Conservation (phyloP, 1,284 basidiomycete genomes). For the Gastroboletus turbinatus region DNA sequence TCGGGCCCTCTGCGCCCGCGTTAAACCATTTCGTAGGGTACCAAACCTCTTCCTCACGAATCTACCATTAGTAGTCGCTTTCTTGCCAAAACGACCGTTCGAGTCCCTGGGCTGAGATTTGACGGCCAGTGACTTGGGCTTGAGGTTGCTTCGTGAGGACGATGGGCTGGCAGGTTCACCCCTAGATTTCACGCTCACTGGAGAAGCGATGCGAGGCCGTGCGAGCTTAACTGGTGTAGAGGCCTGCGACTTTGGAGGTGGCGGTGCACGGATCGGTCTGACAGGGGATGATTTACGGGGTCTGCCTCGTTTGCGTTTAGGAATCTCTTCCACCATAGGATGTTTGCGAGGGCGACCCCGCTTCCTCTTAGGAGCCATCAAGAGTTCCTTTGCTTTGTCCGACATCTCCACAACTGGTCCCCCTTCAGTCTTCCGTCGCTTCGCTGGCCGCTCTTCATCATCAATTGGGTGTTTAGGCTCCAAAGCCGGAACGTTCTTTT, state of each 20-base stretch:
- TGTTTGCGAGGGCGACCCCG: conserved; percentile 39
- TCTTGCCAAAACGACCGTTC: conserved; percentile 53
- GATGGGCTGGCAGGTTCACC: conserved; percentile 28
- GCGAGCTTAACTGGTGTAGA: conserved; percentile 15
- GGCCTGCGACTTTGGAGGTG: conserved; percentile 11
- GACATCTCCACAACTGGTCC: conserved; percentile 37
- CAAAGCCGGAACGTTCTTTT: conserved; percentile 47
- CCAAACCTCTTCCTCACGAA: conserved; percentile 40
- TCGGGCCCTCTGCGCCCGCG: conserved; percentile 42
- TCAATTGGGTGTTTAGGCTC: conserved; percentile 55
- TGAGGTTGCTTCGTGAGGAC: conserved; percentile 29
- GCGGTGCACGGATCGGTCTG: conserved; percentile 8
- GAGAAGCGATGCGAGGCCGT: conserved; percentile 20
- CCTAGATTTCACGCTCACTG: conserved; percentile 24
- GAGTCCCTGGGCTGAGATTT: conserved; percentile 49
- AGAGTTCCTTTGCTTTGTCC: conserved; percentile 35
- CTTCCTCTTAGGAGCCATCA: conserved; percentile 35
- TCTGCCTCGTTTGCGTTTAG: conserved; percentile 38
- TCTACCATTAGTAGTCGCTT: conserved; percentile 51
- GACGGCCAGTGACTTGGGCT: conserved; percentile 48
- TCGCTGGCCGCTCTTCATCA: conserved; percentile 42
- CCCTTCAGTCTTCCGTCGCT: conserved; percentile 44
- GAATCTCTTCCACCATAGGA: conserved; percentile 32
- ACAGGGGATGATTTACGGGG: conserved; percentile 34
- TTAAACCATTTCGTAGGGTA: conserved; percentile 25